These are phyloP conservation scores for Trichosporon faecale DNA, from an alignment of 1,284 basidiomycete genomes.

Conservation along the genomic window DNA sequence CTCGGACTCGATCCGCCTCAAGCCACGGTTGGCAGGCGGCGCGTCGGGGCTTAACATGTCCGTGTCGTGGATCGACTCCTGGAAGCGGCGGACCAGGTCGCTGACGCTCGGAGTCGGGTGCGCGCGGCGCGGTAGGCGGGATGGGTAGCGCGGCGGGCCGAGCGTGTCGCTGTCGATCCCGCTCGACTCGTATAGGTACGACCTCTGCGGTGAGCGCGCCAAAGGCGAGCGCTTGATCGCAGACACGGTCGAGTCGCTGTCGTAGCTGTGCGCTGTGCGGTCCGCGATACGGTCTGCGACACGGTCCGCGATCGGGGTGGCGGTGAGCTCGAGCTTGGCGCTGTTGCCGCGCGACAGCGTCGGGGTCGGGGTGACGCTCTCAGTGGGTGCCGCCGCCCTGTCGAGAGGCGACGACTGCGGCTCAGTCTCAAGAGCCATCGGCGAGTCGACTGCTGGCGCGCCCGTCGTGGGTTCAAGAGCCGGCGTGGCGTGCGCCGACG, in stretches of 20 bases:
- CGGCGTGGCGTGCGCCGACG: background rate
- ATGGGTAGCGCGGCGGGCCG: constrained; percentile 48
- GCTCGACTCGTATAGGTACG: constrained; percentile 33
- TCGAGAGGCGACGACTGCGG: background rate
- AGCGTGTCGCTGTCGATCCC: constrained; percentile 48
- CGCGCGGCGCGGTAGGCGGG: constrained; percentile 64
- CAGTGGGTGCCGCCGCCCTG: background rate
- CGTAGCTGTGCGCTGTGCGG: constrained; percentile 55
- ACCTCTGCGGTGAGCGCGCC: background rate
- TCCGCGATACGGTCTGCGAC: no score
- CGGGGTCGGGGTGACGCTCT: constrained; percentile 17
- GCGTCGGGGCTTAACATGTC: constrained; percentile 19
- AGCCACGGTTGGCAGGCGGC: background rate
- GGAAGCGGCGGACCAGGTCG: constrained; percentile 76
- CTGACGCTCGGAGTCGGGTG: constrained; percentile 62
- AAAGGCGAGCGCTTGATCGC: constrained; percentile 51
- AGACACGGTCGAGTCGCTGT: constrained; percentile 89
- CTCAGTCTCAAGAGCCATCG: constrained; percentile 3
- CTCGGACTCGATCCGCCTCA: constrained; percentile 21
- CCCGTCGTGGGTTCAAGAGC: background rate
- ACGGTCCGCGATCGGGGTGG: constrained; percentile 47
- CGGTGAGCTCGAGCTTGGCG: constrained; percentile 16
- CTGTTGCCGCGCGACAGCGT: constrained; percentile 18
- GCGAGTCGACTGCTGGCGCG: constrained; percentile 12
- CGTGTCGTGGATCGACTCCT: constrained; percentile 32